Evolutionary conservation across 2,329 filamentous ascomycete species (phyloP).

Genomic region (Cercospora sp.): DNA sequence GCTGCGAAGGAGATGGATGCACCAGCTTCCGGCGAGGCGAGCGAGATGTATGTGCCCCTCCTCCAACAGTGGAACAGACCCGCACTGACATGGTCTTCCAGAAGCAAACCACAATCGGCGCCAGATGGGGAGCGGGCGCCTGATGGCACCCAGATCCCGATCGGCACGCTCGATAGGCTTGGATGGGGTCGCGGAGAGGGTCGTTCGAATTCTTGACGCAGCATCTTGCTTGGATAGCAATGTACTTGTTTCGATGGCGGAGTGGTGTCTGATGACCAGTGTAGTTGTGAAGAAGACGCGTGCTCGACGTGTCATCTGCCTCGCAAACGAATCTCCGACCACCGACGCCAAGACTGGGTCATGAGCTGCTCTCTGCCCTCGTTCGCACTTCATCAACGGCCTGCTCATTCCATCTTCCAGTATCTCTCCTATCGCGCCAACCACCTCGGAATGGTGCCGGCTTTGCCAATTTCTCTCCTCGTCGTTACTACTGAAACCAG

Average conservation of each 20-base stretch:
- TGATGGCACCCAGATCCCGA: neutral
- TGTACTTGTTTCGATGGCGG: neutral
- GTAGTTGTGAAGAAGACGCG: neutral
- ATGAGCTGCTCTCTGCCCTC: neutral
- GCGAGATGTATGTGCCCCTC: neutral
- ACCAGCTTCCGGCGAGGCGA: neutral
- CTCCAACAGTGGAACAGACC: neutral
- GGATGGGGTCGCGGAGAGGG: neutral
- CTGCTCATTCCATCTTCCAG: neutral
- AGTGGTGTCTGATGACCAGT: neutral
- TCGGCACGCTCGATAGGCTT: neutral
- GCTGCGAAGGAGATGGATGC: conserved; percentile 6
- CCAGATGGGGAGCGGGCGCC: neutral
- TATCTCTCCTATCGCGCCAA: neutral
- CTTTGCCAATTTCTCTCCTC: neutral
- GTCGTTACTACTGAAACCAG: neutral
- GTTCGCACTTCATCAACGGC: neutral
- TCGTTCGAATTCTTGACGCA: neutral
- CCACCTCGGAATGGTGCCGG: neutral
- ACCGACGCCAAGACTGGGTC: neutral
- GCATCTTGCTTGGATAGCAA: neutral
- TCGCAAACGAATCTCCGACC: neutral
- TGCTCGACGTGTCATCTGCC: neutral
- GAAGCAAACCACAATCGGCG: neutral
- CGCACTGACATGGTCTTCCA: neutral